These are phyloP conservation scores for Claviceps capensis DNA, from an alignment of 2,329 filamentous ascomycete genomes.

Conservation along the genomic window DNA sequence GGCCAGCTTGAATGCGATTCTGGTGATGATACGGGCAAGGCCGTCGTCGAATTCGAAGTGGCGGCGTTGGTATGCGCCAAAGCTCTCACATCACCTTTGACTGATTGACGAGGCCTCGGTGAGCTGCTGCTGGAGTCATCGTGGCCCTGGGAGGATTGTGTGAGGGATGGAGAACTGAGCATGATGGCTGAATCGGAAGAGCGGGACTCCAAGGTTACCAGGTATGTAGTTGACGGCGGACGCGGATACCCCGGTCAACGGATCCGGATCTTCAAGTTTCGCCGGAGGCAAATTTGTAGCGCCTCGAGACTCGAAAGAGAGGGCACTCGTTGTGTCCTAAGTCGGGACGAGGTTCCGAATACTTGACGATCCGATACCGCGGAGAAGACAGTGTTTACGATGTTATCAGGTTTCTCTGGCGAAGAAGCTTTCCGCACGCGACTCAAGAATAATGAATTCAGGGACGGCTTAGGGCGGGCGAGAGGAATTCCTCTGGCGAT, in stretches of 20 bases:
- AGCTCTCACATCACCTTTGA: not conserved
- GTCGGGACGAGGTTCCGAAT: too few relatives aligned
- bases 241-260: conserved; percentile 1
- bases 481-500: not conserved
- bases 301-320: too few relatives aligned
- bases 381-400: not conserved
- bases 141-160: conserved; percentile 5
- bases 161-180: conserved; percentile 9
- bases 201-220: conserved; percentile 7
- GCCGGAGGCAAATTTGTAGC: not conserved
- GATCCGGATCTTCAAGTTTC: not conserved
- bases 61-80: not conserved
- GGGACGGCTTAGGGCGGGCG: not conserved
- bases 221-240: not conserved
- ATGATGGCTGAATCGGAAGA: conserved; percentile 10
- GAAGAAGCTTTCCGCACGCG: not conserved
- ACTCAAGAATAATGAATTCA: not conserved
- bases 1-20: not conserved
- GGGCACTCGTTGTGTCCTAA: too few relatives aligned
- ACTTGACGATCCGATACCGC: not conserved
- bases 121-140: conserved; percentile 1
- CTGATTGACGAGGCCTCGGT: conserved; percentile 1
- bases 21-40: not conserved
- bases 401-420: not conserved
- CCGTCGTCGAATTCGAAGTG: not conserved